Base-by-base conservation (phyloP, 202 grass and related monocot species). In the Eragrostis tef region DNA sequence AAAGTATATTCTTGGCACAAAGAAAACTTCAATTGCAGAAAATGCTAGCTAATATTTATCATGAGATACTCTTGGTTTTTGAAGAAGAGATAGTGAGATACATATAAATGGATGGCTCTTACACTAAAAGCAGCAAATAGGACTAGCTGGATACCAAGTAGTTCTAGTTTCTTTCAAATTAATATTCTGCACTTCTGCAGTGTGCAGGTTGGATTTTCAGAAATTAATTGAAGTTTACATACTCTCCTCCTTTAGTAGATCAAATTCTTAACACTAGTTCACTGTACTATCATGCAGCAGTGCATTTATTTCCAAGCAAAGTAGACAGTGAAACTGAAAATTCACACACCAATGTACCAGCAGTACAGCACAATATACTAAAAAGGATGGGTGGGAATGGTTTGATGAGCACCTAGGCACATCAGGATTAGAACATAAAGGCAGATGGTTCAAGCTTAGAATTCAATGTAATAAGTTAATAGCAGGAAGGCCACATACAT, bases 71-170 rank as follows among this genome's bases (percentile, higher is more conserved):
- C 7, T 52, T 52, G 26, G 11, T 13, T 52, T 41, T 29, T 22
- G 41, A 62, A 68, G 6, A 27, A 34, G 11, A 71, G 10, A 41
- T 19, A 17, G 74, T 25, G n/a, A 39, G 34, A 39, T 3, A 10
- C 0, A 54, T 6, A 79, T 26, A 52, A 68, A 51, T 51, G 27
- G 15, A 50, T 36, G 16, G 11, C 16, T 15, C 4, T 47, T 62
- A 47, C 42, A 49, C 16, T 79, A 74, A 63, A 48, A 71, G 64
- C 21, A 79, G 57, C 29, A 79, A 80, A 15, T 7, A 73, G 0
- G 19, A 58, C 52, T 64, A 85, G 24, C 74, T 79, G 16, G 56
- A 64, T 65, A 65, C 19, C 47, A 79, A 22, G 68, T 58, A 54
- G 49, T 56, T 73, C 12, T 65, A 66, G 58, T 53, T 57, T 64